These are phyloP conservation scores for Trichophyton equinum DNA, from an alignment of 2,329 filamentous ascomycete genomes.

Conservation along the genomic window DNA sequence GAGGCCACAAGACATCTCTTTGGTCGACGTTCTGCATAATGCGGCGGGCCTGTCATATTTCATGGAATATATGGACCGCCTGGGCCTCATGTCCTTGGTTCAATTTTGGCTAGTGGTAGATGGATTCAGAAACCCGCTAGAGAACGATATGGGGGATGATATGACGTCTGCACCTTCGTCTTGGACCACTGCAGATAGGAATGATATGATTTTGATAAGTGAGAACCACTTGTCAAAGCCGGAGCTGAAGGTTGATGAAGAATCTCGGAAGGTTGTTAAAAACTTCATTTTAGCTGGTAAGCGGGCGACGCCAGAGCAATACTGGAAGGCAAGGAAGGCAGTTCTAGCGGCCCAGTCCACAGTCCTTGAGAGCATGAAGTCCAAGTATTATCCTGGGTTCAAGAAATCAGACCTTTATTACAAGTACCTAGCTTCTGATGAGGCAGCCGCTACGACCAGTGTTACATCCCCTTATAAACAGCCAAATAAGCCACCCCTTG, in stretches of 20 bases:
- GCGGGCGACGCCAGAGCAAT: conserved; percentile 64
- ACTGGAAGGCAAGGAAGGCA: conserved; percentile 66
- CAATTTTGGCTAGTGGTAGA: conserved; percentile 99
- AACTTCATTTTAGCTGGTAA: conserved; percentile 69
- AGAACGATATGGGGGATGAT: conserved; percentile 68
- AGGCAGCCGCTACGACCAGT: conserved; percentile 33
- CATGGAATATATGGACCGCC: conserved; percentile 99
- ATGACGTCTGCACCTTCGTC: conserved; percentile 48
- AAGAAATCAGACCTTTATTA: conserved; percentile 90
- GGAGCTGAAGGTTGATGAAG: conserved; percentile 64
- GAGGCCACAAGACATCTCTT: conserved; percentile 58
- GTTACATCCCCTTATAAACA: conserved; percentile 12
- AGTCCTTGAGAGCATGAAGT: conserved; percentile 73
- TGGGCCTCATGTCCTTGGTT: conserved; percentile 72
- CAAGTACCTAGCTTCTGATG: conserved; percentile 86
- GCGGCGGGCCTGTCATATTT: conserved; percentile 90
- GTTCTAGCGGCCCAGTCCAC: conserved; percentile 71
- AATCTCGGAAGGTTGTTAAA: conserved; percentile 56
- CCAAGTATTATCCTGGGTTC: conserved; percentile 68
- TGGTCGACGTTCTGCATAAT: conserved; percentile 79
- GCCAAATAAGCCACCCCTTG: conserved; percentile 7
- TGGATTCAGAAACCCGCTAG: conserved; percentile 84
- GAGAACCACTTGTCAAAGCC: conserved; percentile 75
- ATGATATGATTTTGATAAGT: conserved; percentile 81
- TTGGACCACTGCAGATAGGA: conserved; percentile 74